Percentiles rank a stretch among this genome's conserved stretches.
These are phyloP conservation scores for Fusarium mangiferae DNA, from an alignment of 2,329 filamentous ascomycete genomes.

Conservation along the genomic window DNA sequence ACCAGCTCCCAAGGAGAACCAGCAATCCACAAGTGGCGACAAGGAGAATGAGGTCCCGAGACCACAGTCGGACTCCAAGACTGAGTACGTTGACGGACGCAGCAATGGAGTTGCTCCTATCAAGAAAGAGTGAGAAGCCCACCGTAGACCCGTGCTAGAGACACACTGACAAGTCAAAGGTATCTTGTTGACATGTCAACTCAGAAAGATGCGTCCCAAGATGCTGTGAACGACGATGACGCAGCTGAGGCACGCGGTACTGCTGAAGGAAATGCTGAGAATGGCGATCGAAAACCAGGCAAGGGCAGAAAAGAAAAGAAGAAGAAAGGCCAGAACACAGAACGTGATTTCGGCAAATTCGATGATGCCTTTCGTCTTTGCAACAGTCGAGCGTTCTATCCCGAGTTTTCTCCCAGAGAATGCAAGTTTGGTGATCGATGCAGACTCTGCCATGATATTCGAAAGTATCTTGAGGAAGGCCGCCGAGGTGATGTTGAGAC, in stretches of 20 bases:
- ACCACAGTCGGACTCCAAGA: conserved; percentile 9
- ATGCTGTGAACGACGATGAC: conserved; percentile 56
- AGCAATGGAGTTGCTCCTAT: conserved; percentile 73
- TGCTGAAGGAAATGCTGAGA: conserved; percentile 55
- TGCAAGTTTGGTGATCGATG: conserved; percentile 86
- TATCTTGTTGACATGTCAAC: conserved; percentile 54
- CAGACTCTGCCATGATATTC: conserved; percentile 83
- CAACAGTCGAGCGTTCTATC: conserved; percentile 73
- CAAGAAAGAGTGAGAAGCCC: conserved; percentile 72
- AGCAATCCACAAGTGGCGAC: conserved; percentile 28
- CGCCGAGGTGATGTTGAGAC: conserved; percentile 83
- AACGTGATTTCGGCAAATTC: conserved; percentile 82
- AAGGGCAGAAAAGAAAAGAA: conserved; percentile 55
- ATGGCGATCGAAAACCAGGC: conserved; percentile 65
- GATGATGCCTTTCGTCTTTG: conserved; percentile 83
- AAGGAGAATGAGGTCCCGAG: conserved; percentile 24
- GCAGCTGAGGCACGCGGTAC: conserved; percentile 58
- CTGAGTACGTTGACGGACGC: conserved; percentile 42
- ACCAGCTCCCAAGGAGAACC: conserved; percentile 21
- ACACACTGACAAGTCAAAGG: conserved; percentile 43
- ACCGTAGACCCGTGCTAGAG: neutral
- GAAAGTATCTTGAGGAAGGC: conserved; percentile 84
- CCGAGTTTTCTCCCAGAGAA: conserved; percentile 83
- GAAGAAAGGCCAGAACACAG: conserved; percentile 79
- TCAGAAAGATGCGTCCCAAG: conserved; percentile 36